Evolutionary conservation across 2,329 filamentous ascomycete species (phyloP).

Genomic region (Colletotrichum viniferum): DNA sequence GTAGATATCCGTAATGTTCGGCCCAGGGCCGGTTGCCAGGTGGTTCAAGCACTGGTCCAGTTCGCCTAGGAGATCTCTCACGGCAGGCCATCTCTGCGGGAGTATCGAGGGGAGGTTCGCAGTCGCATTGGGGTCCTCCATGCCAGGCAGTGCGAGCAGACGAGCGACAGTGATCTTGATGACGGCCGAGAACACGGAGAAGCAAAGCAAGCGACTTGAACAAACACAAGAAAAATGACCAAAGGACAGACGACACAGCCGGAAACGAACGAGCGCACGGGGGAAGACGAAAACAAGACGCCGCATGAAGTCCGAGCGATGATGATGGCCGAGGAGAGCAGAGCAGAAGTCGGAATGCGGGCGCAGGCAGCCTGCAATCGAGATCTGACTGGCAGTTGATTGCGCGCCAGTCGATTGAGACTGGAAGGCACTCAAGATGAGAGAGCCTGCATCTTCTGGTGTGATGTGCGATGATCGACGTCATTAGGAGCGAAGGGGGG

Average conservation of each 20-base stretch:
- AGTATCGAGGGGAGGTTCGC: not conserved
- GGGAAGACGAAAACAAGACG: not conserved
- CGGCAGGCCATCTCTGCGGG: not conserved
- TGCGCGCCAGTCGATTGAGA: not conserved
- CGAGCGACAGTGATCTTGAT: not conserved
- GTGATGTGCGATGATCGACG: not conserved
- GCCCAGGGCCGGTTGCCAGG: not conserved
- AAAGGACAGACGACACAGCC: not conserved
- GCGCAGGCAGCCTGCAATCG: not conserved
- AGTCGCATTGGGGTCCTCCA: not conserved
- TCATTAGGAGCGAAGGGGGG: not conserved
- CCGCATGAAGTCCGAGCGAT: not conserved
- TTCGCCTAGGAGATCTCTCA: not conserved
- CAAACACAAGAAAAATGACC: not conserved
- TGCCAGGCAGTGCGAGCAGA: not conserved
- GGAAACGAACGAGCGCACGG: not conserved
- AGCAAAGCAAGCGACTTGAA: not conserved
- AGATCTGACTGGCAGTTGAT: not conserved
- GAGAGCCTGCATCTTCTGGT: not conserved
- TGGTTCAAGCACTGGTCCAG: not conserved
- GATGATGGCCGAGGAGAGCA: not conserved
- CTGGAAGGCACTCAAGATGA: not conserved
- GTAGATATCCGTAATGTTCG: not conserved
- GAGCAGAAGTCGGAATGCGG: not conserved
- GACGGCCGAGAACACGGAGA: not conserved